phyloP scores from a whole-genome alignment of 2,329 filamentous ascomycete genomes.

The Venturia carpophila region DNA sequence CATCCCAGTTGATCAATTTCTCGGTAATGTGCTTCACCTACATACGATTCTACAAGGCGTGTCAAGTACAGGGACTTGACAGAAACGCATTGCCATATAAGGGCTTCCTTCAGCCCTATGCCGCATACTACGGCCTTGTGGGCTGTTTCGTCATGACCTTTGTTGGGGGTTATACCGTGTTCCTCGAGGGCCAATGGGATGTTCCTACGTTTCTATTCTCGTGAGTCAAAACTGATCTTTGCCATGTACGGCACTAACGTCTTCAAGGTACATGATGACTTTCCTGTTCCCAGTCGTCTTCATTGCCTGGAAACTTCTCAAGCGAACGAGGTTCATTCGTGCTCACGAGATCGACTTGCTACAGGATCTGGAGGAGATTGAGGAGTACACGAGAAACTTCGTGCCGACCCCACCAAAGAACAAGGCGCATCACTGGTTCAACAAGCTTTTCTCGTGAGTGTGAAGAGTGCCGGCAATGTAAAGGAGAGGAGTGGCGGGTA shows the following conservation, averaged over 20 bases:
- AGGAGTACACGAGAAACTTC: constrained; percentile 58
- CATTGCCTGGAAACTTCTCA: constrained; percentile 62
- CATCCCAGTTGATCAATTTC: constrained; percentile 55
- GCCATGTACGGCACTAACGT: not conserved
- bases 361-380: constrained; percentile 56
- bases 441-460: constrained; percentile 2
- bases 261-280: constrained; percentile 59
- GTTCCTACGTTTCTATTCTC: constrained; percentile 66
- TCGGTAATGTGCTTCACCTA: constrained; percentile 62
- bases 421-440: constrained; percentile 13
- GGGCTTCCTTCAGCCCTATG: constrained; percentile 61
- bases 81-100: constrained; percentile 63
- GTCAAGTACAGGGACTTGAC: constrained; percentile 60
- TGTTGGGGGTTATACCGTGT: constrained; percentile 68
- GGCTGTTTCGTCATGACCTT: constrained; percentile 64
- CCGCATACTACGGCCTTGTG: constrained; percentile 57
- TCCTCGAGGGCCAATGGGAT: constrained; percentile 61
- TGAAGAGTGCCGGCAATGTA: not conserved
- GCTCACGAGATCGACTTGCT: constrained; percentile 55
- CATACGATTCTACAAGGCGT: constrained; percentile 62
- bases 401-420: constrained; percentile 45
- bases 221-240: constrained; percentile 31
- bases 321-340: constrained; percentile 51
- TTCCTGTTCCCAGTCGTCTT: constrained; percentile 62
- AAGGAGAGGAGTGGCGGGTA: not conserved